Evolutionary conservation across 1,139 yeast species (phyloP), one percentile per base, ranked within the genome.

Genomic region (Yamadazyma triangularis): DNA sequence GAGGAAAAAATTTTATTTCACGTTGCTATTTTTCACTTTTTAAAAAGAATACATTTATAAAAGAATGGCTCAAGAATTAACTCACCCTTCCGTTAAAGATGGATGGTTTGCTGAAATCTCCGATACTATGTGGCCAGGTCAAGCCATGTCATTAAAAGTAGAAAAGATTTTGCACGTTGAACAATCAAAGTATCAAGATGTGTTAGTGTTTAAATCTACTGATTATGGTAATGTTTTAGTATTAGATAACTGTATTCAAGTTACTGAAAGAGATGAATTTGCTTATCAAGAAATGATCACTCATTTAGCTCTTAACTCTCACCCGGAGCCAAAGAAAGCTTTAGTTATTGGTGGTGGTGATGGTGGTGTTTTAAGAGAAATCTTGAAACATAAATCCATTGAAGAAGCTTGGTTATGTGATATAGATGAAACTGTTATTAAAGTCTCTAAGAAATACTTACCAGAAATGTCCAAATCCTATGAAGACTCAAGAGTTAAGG

Each of bases 291-390:
- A 88, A 60, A 86, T 88, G 95, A 88, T 88, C 57, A 66, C 95
- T 25, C 96, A 88, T 61, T 69, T 88, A 51, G 94, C 95, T 10
- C 53, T 88, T 62, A 84, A 83, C 74, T 77, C 93, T 27, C 96
- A 88, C 64, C 88, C 94, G 38, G 74, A 81, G 64, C 96, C 96
- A 32, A 84, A 83, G 69, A 79, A 73, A 53, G 96, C 91, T 20
- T 69, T 88, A 41, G 95, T 88, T 36, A 81, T 88, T 54, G 96
- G 96, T 36, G 96, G 96, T 44, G 96, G 96, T 48, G 96, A 88
- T 53, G 96, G 96, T 48, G 96, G 96, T 57, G 96, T 88, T 35
- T 71, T 88, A 52, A 75, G 96, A 60, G 96, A 88, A 62, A 77
- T 87, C 53, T 84, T 88, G 51, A 88, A 88, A 66, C 96, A 88